A percentile compares a stretch with the other conserved stretches of the same genome.
Conservation (phyloP, 257 asterid species). For the Asclepias syriaca region DNA sequence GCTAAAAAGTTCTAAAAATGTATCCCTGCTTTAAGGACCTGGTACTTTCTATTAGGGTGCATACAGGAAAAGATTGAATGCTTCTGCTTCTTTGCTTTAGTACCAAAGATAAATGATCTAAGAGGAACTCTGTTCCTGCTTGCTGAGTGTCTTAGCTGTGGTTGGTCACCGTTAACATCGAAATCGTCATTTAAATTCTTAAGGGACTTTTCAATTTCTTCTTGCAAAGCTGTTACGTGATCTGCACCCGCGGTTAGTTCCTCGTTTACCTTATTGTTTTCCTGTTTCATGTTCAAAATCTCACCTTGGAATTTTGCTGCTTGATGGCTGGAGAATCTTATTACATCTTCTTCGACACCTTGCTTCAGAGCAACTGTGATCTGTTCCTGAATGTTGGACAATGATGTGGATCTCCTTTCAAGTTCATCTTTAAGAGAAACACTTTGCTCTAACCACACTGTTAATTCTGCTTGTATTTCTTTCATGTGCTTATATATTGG, state of each 20-base stretch:
- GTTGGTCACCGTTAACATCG: slow-evolving; percentile 46
- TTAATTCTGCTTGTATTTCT: slow-evolving; percentile 72
- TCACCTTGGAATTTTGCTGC: slow-evolving; percentile 96
- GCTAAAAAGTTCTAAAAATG: slow-evolving; percentile 25
- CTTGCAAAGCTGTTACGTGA: slow-evolving; percentile 52
- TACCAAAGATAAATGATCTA: slow-evolving; percentile 69
- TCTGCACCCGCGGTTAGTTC: slow-evolving; percentile 69
- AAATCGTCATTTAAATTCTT: slow-evolving; percentile 57
- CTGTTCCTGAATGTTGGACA: slow-evolving; percentile 76
- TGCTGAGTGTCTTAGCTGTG: slow-evolving; percentile 41
- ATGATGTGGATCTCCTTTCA: slow-evolving; percentile 51
- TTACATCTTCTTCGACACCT: slow-evolving; percentile 63
- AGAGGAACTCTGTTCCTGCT: slow-evolving; percentile 53
- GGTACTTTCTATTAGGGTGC: slow-evolving; percentile 51
- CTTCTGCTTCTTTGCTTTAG: slow-evolving; percentile 56
- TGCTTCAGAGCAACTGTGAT: slow-evolving; percentile 64
- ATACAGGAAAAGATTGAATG: slow-evolving; percentile 64
- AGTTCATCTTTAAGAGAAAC: slow-evolving; percentile 61
- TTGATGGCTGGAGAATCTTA: slow-evolving; percentile 71
- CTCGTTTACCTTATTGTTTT: slow-evolving; percentile 73
- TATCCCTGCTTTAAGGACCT: slow-evolving; percentile 47
- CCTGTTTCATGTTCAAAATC: slow-evolving; percentile 86
- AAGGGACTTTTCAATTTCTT: slow-evolving; percentile 53
- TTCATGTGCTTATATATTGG: slow-evolving; percentile 81
- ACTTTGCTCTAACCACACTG: slow-evolving; percentile 72